phyloP scores from a whole-genome alignment of 2,329 filamentous ascomycete species.

The Stagonosporopsis cucurbitacearum region DNA sequence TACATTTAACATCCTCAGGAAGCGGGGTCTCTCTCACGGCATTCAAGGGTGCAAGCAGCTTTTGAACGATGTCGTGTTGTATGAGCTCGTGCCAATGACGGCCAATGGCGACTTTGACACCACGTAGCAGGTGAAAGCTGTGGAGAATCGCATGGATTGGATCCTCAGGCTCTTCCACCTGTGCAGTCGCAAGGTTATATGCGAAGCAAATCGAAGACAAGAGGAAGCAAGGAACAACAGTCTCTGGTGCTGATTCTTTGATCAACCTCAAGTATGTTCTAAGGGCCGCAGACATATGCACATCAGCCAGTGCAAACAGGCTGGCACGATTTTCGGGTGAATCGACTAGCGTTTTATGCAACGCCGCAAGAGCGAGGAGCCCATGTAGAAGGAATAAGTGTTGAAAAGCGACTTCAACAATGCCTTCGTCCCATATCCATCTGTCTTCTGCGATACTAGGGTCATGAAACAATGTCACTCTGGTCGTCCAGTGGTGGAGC shows the following conservation, averaged over 20 bases:
- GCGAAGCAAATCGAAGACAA: slow-evolving; percentile 33
- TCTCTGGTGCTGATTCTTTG: slow-evolving; percentile 26
- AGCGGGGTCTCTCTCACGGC: not conserved
- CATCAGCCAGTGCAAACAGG: slow-evolving; percentile 36
- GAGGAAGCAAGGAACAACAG: slow-evolving; percentile 37
- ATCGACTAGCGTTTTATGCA: slow-evolving; percentile 34
- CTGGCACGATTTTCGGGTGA: slow-evolving; percentile 24
- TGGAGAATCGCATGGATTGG: slow-evolving; percentile 36
- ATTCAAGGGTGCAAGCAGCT: not conserved
- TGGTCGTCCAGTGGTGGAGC: slow-evolving; percentile 40
- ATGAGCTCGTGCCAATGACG: slow-evolving; percentile 26
- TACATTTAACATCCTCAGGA: slow-evolving; percentile 7
- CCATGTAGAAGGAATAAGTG: slow-evolving; percentile 41
- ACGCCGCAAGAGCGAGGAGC: slow-evolving; percentile 37
- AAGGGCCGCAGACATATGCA: slow-evolving; percentile 35
- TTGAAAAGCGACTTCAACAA: slow-evolving; percentile 35
- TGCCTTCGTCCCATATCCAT: slow-evolving; percentile 27
- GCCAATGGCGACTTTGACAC: slow-evolving; percentile 33
- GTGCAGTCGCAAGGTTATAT: slow-evolving; percentile 40
- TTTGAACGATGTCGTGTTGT: not conserved
- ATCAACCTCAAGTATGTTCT: slow-evolving; percentile 33
- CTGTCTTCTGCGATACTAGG: slow-evolving; percentile 16
- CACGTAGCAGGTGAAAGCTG: slow-evolving; percentile 39
- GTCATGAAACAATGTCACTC: slow-evolving; percentile 27
- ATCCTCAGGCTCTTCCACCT: slow-evolving; percentile 35